Percentiles rank a stretch among this genome's conserved stretches.
phyloP scores from a whole-genome alignment of 2,329 filamentous ascomycete species.

The Ceratocystis papillata region DNA sequence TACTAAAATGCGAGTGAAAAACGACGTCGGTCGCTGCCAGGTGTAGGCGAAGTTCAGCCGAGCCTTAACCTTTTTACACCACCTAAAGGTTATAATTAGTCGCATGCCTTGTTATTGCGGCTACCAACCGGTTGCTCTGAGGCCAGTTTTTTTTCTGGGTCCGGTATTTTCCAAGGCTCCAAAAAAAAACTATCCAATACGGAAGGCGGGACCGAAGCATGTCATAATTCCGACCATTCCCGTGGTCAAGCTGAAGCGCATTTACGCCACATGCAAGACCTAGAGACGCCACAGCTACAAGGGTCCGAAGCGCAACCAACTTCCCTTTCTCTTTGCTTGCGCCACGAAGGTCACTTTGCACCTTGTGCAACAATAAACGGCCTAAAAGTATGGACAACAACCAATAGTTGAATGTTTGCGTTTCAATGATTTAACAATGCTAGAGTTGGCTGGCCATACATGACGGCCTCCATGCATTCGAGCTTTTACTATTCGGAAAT shows the following conservation, averaged over 20 bases:
- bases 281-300: background rate
- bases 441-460: no score
- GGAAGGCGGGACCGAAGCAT: conserved; percentile 22
- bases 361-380: no score
- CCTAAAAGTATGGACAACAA: no score
- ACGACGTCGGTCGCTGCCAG: conserved; percentile 19
- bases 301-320: conserved; percentile 17
- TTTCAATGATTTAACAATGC: no score
- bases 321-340: conserved; percentile 2
- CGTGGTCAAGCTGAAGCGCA: conserved; percentile 21
- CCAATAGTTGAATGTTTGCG: no score
- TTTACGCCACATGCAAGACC: background rate
- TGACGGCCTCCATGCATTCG: no score
- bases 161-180: conserved; percentile 20
- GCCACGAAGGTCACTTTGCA: no score
- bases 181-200: conserved; percentile 14
- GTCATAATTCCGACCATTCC: conserved; percentile 20
- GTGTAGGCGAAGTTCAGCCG: conserved; percentile 23
- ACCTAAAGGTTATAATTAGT: background rate
- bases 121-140: background rate
- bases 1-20: conserved; percentile 19
- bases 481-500: no score
- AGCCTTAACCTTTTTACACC: conserved; percentile 9
- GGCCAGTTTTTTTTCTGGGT: conserved; percentile 19
- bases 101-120: background rate